Conservation (phyloP, 2,329 filamentous ascomycete species). For the Dactylellina leptospora region DNA sequence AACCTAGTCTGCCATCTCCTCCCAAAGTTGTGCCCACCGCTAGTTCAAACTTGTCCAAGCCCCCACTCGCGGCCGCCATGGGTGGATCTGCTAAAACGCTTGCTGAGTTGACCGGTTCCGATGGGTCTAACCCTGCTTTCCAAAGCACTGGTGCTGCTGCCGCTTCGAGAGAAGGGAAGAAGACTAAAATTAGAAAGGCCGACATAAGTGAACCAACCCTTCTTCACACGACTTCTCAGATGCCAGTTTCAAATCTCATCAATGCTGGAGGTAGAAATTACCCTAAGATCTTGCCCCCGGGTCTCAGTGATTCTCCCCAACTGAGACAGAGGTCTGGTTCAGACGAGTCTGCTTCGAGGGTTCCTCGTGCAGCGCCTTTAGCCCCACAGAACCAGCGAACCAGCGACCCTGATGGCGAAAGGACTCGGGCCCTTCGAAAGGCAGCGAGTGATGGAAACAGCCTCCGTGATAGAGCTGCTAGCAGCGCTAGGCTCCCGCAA, state of each 20-base stretch:
- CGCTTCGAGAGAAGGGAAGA: constrained; percentile 21
- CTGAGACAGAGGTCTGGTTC: constrained; percentile 42
- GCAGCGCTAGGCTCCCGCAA: constrained; percentile 24
- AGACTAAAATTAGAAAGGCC: constrained; percentile 31
- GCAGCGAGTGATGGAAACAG: constrained; percentile 39
- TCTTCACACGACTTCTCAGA: constrained; percentile 44
- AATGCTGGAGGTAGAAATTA: constrained; percentile 41
- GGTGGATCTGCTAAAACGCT: constrained; percentile 27
- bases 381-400: constrained; percentile 33
- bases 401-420: constrained; percentile 38
- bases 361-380: constrained; percentile 8
- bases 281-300: constrained; percentile 33
- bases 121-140: constrained; percentile 39
- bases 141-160: constrained; percentile 26
- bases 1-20: constrained; percentile 26
- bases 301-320: constrained; percentile 39
- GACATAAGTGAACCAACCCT: constrained; percentile 48
- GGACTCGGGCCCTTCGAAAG: constrained; percentile 38
- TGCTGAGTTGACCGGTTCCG: constrained; percentile 40
- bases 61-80: constrained; percentile 17
- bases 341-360: constrained; percentile 27
- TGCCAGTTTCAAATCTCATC: constrained; percentile 50
- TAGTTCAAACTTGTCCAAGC: constrained; percentile 34
- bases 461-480: constrained; percentile 42
- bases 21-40: constrained; percentile 16